Evolutionary conservation across 331 rosid genomes (phyloP).

Genomic region (Pyrus hybrid): DNA sequence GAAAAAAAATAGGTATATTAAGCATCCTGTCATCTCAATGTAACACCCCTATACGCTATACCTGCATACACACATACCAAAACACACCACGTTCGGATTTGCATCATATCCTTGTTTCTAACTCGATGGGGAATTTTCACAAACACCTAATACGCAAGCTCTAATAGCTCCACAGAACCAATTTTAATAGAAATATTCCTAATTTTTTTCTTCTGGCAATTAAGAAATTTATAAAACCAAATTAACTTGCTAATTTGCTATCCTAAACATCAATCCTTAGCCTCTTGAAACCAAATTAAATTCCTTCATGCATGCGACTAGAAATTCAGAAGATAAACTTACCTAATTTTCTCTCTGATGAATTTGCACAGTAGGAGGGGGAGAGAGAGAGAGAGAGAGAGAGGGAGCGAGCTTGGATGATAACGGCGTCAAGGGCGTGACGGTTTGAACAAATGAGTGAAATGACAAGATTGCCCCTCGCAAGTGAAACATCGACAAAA

Average conservation of each 20-base stretch:
- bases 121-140: background rate
- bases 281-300: background rate
- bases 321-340: background rate
- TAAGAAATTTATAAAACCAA: background rate
- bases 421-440: background rate
- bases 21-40: background rate
- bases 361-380: background rate
- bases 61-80: background rate
- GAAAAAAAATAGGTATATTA: background rate
- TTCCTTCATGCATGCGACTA: background rate
- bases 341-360: background rate
- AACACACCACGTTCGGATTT: background rate
- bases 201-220: background rate
- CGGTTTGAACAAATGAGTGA: rapidly evolving
- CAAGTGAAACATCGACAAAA: background rate
- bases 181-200: background rate
- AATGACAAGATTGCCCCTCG: background rate
- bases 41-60: background rate
- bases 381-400: background rate
- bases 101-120: background rate
- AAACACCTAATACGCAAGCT: background rate
- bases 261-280: background rate
- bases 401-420: background rate
- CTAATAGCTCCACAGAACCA: too few species aligned
- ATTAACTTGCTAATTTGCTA: background rate